Conservation (phyloP, 768 basidiomycete genomes). For the Amanita pseudoporphyria region DNA sequence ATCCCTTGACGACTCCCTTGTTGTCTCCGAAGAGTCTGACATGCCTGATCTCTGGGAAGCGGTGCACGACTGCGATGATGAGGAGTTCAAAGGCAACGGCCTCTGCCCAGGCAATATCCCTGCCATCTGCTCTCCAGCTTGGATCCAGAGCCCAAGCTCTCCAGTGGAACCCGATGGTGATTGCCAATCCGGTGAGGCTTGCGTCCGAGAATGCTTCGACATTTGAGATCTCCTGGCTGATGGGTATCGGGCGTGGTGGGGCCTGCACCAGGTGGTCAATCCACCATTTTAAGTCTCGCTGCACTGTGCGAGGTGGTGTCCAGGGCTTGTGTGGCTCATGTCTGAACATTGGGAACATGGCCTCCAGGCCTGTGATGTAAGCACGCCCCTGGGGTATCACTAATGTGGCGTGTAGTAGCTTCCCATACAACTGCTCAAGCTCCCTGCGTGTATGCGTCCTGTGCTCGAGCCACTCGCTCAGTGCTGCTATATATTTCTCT, state of each 20-base stretch:
- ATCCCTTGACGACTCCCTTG: conserved; percentile 26
- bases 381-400: conserved; percentile 21
- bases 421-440: conserved; percentile 27
- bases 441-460: conserved; percentile 21
- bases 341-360: too few relatives aligned
- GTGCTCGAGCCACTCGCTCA: conserved; percentile 16
- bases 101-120: conserved; percentile 38
- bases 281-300: conserved; percentile 35
- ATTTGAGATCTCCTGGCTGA: conserved; percentile 16
- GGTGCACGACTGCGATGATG: conserved; percentile 8
- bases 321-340: conserved; percentile 23
- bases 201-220: conserved; percentile 31
- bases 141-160: too few relatives aligned
- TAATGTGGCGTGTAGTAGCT: conserved; percentile 24
- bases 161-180: conserved; percentile 18
- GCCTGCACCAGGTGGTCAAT: conserved; percentile 3
- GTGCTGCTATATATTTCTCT: conserved; percentile 17
- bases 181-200: conserved; percentile 27
- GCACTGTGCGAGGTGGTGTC: conserved; percentile 8
- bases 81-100: conserved; percentile 31
- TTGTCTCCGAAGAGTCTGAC: conserved; percentile 26
- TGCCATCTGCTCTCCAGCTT: conserved; percentile 11
- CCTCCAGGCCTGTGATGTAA: too few relatives aligned
- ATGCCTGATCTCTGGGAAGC: not conserved
- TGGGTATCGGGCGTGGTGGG: conserved; percentile 17